These are phyloP conservation scores for Skeletonema tropicum DNA, from an alignment of 108 stramenopile genomes.

Conservation along the genomic window DNA sequence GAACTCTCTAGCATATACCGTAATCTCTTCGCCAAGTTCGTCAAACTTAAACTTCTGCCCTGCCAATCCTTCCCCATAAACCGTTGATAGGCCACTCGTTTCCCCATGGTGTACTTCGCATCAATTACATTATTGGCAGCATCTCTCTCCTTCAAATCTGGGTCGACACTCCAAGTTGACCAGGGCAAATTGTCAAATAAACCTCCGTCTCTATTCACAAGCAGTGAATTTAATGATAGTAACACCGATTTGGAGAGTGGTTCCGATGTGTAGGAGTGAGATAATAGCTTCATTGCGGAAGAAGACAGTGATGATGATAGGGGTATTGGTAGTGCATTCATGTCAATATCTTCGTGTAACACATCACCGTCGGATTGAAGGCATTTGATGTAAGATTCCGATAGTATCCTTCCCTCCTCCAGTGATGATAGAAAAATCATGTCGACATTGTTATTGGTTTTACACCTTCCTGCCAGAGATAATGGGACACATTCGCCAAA, in stretches of 20 bases:
- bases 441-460: background rate
- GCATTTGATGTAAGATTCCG: slow-evolving; percentile 3
- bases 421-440: slow-evolving; percentile 7
- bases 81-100: slow-evolving; percentile 87
- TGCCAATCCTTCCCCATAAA: slow-evolving; percentile 84
- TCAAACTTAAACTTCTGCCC: slow-evolving; percentile 57
- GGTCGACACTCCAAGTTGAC: slow-evolving; percentile 77
- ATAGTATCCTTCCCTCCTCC: slow-evolving; percentile 6
- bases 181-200: slow-evolving; percentile 85
- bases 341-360: background rate
- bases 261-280: slow-evolving; percentile 39
- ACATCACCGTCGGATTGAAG: background rate
- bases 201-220: slow-evolving; percentile 74
- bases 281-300: slow-evolving; percentile 45
- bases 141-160: slow-evolving; percentile 65
- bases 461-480: slow-evolving; percentile 10
- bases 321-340: slow-evolving; percentile 24
- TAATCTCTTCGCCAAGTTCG: slow-evolving; percentile 51
- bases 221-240: slow-evolving; percentile 54
- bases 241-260: slow-evolving; percentile 65
- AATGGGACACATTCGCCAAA: slow-evolving; percentile 12
- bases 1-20: slow-evolving; percentile 48
- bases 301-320: slow-evolving; percentile 26
- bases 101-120: slow-evolving; percentile 68
- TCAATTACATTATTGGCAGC: slow-evolving; percentile 72